Evolutionary conservation across 1,139 yeast species (phyloP).

Genomic region (Protomyces lactucae-debilis): DNA sequence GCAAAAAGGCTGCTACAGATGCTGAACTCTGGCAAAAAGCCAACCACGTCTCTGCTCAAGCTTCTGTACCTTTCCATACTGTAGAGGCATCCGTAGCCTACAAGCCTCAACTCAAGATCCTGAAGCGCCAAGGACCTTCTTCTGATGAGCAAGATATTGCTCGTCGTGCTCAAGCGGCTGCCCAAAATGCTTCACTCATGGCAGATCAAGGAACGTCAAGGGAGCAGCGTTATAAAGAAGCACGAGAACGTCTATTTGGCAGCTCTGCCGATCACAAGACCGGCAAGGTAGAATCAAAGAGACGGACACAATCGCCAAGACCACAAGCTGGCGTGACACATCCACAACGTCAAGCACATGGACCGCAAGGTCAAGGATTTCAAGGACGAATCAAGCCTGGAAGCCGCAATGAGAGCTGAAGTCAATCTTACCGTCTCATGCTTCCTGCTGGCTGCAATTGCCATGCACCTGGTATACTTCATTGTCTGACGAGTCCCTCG

Average conservation of each 20-base stretch:
- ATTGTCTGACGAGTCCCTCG: too few species aligned
- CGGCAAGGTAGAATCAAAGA: too few species aligned
- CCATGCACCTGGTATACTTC: too few species aligned
- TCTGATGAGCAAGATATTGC: neutral
- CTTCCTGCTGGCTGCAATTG: too few species aligned
- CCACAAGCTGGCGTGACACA: neutral
- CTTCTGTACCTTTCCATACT: neutral
- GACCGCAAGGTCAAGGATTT: neutral
- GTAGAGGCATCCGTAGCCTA: slow-evolving; percentile 2
- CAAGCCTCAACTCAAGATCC: slow-evolving; percentile 10
- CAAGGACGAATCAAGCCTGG: neutral
- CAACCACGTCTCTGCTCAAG: neutral
- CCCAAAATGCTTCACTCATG: neutral
- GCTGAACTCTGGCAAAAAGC: slow-evolving; percentile 19
- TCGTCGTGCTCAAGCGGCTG: neutral
- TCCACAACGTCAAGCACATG: neutral
- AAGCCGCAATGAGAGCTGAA: neutral
- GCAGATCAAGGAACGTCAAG: neutral
- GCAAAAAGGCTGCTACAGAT: neutral
- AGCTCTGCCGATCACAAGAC: neutral
- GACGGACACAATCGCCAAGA: too few species aligned
- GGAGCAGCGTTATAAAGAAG: slow-evolving; percentile 19
- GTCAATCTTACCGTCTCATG: too few species aligned
- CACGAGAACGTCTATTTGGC: slow-evolving; percentile 14
- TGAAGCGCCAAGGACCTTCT: neutral